Evolutionary conservation across 495 filamentous ascomycete genomes (phyloP).

Genomic region (Talaromyces trachyspermus): DNA sequence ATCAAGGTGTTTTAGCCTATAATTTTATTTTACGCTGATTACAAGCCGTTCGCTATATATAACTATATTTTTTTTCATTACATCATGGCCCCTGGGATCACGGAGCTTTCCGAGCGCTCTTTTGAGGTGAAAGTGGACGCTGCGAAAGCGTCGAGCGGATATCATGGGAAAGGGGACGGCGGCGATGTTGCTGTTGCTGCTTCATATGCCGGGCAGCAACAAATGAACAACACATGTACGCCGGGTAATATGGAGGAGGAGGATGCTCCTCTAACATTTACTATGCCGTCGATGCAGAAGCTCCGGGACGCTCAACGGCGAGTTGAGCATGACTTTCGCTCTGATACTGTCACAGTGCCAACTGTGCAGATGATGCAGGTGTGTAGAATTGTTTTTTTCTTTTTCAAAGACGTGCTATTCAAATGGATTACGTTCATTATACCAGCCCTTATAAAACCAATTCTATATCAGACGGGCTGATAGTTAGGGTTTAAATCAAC

Average conservation of each 20-base stretch:
- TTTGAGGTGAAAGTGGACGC: too few relatives aligned
- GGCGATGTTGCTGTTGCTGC: too few relatives aligned
- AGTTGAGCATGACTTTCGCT: slow-evolving; percentile 15
- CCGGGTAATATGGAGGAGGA: background rate
- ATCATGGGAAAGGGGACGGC: background rate
- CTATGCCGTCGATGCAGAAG: slow-evolving; percentile 4
- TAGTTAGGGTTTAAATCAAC: slow-evolving; percentile 17
- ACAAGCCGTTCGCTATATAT: background rate
- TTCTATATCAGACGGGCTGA: too few relatives aligned
- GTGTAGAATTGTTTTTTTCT: background rate
- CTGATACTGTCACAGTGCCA: slow-evolving; percentile 69
- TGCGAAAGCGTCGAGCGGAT: too few relatives aligned
- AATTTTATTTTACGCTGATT: slow-evolving; percentile 1
- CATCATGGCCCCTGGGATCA: slow-evolving; percentile 3
- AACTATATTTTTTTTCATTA: too few relatives aligned
- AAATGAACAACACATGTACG: background rate
- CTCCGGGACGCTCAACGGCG: slow-evolving; percentile 3
- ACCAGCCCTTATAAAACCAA: too few relatives aligned
- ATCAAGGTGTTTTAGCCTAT: background rate
- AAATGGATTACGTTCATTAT: too few relatives aligned
- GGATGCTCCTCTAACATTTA: background rate
- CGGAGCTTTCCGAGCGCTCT: background rate
- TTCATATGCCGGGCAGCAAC: too few relatives aligned
- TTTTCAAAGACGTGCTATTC: too few relatives aligned
- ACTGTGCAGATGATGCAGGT: slow-evolving; percentile 45